These are phyloP conservation scores for Pseudogymnoascus sp. DNA, from an alignment of 2,329 filamentous ascomycete species.

Conservation along the genomic window DNA sequence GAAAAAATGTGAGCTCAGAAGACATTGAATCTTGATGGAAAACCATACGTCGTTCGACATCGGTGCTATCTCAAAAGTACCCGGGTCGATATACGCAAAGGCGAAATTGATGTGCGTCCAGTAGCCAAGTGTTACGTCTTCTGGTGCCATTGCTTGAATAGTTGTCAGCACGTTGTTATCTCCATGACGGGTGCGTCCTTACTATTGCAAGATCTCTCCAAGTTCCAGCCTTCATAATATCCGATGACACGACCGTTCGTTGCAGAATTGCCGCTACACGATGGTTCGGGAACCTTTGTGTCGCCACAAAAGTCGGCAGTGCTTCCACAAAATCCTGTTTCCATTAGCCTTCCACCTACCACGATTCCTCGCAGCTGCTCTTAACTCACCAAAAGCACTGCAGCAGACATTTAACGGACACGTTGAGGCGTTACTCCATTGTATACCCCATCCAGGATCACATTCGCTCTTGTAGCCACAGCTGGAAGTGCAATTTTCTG, in stretches of 20 bases:
- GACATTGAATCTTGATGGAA: no score
- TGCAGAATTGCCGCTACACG: constrained; percentile 8
- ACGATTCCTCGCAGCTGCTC: constrained; percentile 10
- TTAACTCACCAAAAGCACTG: constrained; percentile 26
- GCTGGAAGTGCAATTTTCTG: constrained; percentile 19
- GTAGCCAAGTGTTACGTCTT: constrained; percentile 20
- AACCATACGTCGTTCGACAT: constrained; percentile 17
- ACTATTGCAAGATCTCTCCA: constrained; percentile 19
- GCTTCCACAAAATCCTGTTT: constrained; percentile 11
- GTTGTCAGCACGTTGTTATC: background rate
- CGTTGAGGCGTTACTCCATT: constrained; percentile 18
- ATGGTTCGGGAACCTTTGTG: constrained; percentile 12
- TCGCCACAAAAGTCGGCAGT: constrained; percentile 24
- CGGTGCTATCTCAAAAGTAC: constrained; percentile 24
- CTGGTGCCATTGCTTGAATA: constrained; percentile 11
- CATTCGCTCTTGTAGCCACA: constrained; percentile 25
- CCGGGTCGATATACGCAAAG: constrained; percentile 35
- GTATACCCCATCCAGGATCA: constrained; percentile 24
- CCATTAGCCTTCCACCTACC: constrained; percentile 15
- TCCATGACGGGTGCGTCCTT: background rate
- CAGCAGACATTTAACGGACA: constrained; percentile 34
- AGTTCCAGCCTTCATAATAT: constrained; percentile 30
- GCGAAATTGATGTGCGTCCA: constrained; percentile 32
- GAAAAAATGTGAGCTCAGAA: no score
- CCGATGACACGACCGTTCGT: constrained; percentile 21